Conservation (phyloP, 768 basidiomycete genomes). For the Amyloporia xantha region DNA sequence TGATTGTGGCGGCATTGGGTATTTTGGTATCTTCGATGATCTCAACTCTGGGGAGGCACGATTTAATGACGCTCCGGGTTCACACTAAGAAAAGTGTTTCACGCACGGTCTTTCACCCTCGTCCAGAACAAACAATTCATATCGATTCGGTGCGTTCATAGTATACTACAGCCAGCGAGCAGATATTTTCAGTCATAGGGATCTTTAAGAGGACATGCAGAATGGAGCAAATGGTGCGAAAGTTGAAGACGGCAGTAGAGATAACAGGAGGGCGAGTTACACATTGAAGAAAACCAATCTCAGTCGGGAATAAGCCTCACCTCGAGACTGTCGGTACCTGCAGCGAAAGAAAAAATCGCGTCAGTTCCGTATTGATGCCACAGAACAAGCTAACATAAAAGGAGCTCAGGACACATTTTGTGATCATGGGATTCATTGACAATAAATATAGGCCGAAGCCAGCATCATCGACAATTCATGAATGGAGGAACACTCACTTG, state of each 20-base stretch:
- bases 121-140: conserved; percentile 85
- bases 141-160: conserved; percentile 95
- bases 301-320: background rate
- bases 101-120: conserved; percentile 94
- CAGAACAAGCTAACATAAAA: background rate
- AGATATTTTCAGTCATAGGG: background rate
- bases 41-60: conserved; percentile 57
- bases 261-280: too few species aligned
- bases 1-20: conserved; percentile 93
- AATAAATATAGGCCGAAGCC: conserved; percentile 59
- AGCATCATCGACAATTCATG: conserved; percentile 37
- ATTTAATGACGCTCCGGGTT: conserved; percentile 11
- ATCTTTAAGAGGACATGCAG: background rate
- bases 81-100: conserved; percentile 1
- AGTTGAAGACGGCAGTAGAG: too few species aligned
- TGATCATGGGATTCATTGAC: conserved; percentile 49
- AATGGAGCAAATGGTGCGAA: too few species aligned
- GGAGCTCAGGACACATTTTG: conserved; percentile 41
- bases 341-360: background rate
- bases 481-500: conserved; percentile 14
- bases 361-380: background rate
- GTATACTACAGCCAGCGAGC: conserved; percentile 6
- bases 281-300: background rate
- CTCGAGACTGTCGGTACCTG: background rate
- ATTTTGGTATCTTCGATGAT: conserved; percentile 95